Percentiles rank a stretch among this genome's conserved stretches.
Evolutionary conservation across 495 filamentous ascomycete genomes (phyloP).

Genomic region (Aspergillus sclerotioniger): DNA sequence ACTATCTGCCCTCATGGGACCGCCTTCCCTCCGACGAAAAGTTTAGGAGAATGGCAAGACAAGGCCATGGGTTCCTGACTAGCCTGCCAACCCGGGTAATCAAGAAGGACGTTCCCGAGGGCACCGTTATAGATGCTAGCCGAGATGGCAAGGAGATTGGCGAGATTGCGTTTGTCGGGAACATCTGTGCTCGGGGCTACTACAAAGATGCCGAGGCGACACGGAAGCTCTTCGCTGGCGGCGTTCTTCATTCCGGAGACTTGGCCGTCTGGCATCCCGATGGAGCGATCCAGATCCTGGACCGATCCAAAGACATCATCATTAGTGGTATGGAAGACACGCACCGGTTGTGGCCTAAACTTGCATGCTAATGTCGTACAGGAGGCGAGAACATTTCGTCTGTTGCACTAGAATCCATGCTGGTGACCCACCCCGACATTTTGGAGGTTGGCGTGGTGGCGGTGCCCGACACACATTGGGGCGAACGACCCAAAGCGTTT

Average conservation of each 20-base stretch:
- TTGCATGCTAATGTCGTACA: constrained; percentile 26
- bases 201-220: constrained; percentile 89
- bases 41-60: constrained; percentile 83
- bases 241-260: constrained; percentile 85
- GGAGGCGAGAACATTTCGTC: constrained; percentile 97
- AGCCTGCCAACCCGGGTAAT: constrained; percentile 79
- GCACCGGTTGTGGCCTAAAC: neutral
- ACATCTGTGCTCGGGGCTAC: constrained; percentile 90
- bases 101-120: constrained; percentile 68
- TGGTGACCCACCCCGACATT: constrained; percentile 84
- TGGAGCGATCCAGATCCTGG: constrained; percentile 86
- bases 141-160: constrained; percentile 86
- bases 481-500: constrained; percentile 91
- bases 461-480: constrained; percentile 90
- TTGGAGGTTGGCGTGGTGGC: constrained; percentile 89
- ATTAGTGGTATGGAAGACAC: constrained; percentile 72
- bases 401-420: constrained; percentile 86
- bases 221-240: constrained; percentile 81
- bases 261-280: constrained; percentile 90
- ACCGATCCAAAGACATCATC: constrained; percentile 96
- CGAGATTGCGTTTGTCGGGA: constrained; percentile 87
- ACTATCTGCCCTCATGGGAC: constrained; percentile 82
- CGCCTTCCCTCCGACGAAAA: constrained; percentile 64
- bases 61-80: constrained; percentile 90
- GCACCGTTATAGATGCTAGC: constrained; percentile 69